These are phyloP conservation scores for Corynespora cassiicola DNA, from an alignment of 2,329 filamentous ascomycete species.

Conservation along the genomic window DNA sequence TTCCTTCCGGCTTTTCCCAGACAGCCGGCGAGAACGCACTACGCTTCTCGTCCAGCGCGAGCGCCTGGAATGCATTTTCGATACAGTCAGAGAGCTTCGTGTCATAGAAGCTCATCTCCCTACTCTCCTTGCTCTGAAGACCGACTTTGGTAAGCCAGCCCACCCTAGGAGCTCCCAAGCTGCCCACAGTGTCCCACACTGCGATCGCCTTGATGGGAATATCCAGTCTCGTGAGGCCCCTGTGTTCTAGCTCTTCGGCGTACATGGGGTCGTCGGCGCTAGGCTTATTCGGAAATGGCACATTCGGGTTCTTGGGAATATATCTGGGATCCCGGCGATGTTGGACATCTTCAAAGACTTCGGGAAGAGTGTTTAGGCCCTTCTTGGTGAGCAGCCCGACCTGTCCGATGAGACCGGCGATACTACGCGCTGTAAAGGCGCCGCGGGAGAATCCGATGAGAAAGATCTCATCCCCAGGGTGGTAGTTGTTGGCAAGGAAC, in stretches of 20 bases:
- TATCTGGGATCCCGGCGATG: constrained; percentile 53
- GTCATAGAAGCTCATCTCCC: constrained; percentile 56
- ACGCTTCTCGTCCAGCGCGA: constrained; percentile 62
- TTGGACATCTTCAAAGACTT: constrained; percentile 55
- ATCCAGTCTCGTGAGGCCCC: constrained; percentile 40
- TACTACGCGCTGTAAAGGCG: constrained; percentile 53
- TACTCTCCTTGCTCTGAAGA: constrained; percentile 41
- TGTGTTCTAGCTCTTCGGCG: constrained; percentile 47
- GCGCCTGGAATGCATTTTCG: constrained; percentile 62
- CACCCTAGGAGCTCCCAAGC: constrained; percentile 55
- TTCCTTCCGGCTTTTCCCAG: constrained; percentile 57
- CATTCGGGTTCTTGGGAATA: constrained; percentile 51
- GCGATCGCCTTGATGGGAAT: constrained; percentile 53
- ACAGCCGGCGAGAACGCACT: constrained; percentile 59
- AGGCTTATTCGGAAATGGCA: constrained; percentile 56
- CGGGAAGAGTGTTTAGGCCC: constrained; percentile 52
- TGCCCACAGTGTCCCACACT: constrained; percentile 58
- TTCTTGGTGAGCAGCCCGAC: constrained; percentile 58
- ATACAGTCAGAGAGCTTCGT: constrained; percentile 52
- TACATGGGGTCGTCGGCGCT: constrained; percentile 52
- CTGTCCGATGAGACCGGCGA: constrained; percentile 52
- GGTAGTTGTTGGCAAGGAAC: constrained; percentile 61
- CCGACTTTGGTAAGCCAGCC: constrained; percentile 45
- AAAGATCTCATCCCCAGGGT: constrained; percentile 57
- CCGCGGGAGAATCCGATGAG: constrained; percentile 56